Percentiles rank a stretch among this genome's conserved stretches.
These are phyloP conservation scores for Mortierella hygrophila DNA, from an alignment of 192 early-diverging fungal species.

Conservation along the genomic window DNA sequence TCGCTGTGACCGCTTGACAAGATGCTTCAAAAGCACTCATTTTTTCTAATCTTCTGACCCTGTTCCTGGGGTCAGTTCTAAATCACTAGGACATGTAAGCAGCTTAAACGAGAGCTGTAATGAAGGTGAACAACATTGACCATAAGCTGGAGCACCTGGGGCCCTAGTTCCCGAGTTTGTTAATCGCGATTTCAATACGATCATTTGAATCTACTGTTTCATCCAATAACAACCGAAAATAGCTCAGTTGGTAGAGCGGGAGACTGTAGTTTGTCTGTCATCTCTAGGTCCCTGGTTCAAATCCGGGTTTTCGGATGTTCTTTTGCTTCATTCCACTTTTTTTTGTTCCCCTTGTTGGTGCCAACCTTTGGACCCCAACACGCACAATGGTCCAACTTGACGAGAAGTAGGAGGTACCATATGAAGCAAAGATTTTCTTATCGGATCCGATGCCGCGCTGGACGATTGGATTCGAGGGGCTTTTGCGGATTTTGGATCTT, in stretches of 20 bases:
- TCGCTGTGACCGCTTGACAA: too few species aligned
- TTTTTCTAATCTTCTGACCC: too few species aligned
- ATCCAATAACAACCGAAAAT: slow-evolving; percentile 51
- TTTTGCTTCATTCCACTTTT: not conserved
- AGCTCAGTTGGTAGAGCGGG: slow-evolving; percentile 79
- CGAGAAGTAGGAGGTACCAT: not conserved
- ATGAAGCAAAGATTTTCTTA: too few species aligned
- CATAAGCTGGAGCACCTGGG: not conserved
- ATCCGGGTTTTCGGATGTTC: slow-evolving; percentile 65
- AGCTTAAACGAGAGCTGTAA: not conserved
- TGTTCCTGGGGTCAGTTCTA: too few species aligned
- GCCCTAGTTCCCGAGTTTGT: not conserved
- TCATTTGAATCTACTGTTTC: not conserved
- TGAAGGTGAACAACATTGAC: not conserved
- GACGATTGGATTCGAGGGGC: not conserved
- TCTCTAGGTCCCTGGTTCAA: slow-evolving; percentile 71
- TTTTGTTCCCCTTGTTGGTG: too few species aligned
- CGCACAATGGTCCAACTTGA: not conserved
- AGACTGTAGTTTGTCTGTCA: slow-evolving; percentile 71
- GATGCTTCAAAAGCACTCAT: too few species aligned
- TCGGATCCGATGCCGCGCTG: not conserved
- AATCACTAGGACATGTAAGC: not conserved
- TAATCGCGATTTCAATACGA: too few species aligned
- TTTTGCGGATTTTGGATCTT: not conserved
- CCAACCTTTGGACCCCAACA: too few species aligned